A percentile compares a stretch with the other conserved stretches of the same genome.
Conservation (phyloP, 192 early-diverging fungal species). For the Podila epicladia region DNA sequence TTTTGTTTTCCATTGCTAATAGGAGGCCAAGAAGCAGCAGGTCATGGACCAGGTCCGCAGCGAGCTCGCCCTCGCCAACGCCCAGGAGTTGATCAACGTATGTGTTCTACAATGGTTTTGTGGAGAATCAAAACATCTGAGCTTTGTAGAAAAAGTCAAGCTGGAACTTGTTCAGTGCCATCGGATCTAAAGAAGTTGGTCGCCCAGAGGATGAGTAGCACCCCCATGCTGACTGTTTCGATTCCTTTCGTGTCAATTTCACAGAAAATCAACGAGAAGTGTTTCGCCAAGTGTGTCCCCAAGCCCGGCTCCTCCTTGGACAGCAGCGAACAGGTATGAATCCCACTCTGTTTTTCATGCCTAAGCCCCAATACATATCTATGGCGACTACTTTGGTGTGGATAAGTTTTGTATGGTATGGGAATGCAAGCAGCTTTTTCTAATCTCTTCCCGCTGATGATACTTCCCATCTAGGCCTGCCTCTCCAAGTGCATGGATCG, state of each 20-base stretch:
- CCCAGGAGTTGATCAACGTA: conserved; percentile 84
- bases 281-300: conserved; percentile 83
- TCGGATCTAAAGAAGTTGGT: neutral
- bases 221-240: too few species aligned
- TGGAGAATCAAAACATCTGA: neutral
- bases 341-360: neutral
- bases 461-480: conserved; percentile 56
- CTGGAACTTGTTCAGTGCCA: too few species aligned
- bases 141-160: neutral
- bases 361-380: too few species aligned
- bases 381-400: too few species aligned
- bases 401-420: too few species aligned
- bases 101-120: conserved; percentile 6
- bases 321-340: conserved; percentile 72
- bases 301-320: conserved; percentile 78
- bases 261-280: conserved; percentile 90
- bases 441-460: too few species aligned
- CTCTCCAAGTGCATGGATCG: conserved; percentile 86
- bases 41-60: conserved; percentile 80
- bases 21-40: conserved; percentile 72
- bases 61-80: conserved; percentile 84
- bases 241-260: neutral
- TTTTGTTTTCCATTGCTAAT: neutral
- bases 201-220: neutral
- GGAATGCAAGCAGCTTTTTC: too few species aligned